Conservation (phyloP, 2,329 filamentous ascomycete species). For the Fusarium vanettenii region DNA sequence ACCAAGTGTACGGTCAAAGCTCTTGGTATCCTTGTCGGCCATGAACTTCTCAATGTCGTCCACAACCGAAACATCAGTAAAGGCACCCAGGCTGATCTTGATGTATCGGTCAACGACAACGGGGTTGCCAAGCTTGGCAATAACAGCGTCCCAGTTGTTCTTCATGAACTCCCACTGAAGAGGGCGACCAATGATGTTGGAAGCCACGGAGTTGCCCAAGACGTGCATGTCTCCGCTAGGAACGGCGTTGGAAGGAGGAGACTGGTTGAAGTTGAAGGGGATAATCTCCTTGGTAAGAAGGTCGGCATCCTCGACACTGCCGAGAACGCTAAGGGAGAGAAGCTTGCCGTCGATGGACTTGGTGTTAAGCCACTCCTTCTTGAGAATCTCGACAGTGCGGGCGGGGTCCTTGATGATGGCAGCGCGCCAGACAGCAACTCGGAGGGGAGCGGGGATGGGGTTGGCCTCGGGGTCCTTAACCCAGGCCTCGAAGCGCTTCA, state of each 20-base stretch:
- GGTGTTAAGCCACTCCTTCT: conserved; percentile 85
- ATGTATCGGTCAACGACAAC: conserved; percentile 92
- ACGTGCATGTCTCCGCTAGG: conserved; percentile 89
- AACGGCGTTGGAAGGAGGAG: conserved; percentile 71
- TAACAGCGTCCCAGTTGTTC: conserved; percentile 81
- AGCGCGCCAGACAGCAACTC: conserved; percentile 82
- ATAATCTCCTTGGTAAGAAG: conserved; percentile 75
- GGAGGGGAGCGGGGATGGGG: conserved; percentile 84
- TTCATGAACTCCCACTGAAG: conserved; percentile 89
- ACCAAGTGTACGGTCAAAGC: conserved; percentile 86
- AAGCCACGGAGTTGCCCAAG: conserved; percentile 77
- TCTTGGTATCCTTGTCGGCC: conserved; percentile 83
- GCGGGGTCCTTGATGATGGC: conserved; percentile 78
- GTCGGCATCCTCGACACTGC: conserved; percentile 75
- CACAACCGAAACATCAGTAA: conserved; percentile 75
- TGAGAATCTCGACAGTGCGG: conserved; percentile 77
- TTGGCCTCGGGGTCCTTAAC: conserved; percentile 73
- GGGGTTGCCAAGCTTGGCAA: conserved; percentile 81
- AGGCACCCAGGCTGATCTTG: conserved; percentile 80
- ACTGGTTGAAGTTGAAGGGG: conserved; percentile 81
- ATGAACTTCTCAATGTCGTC: conserved; percentile 89
- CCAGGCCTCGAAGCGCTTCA: conserved; percentile 85
- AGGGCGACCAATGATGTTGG: conserved; percentile 78
- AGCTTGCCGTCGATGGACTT: conserved; percentile 93
- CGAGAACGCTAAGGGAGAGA: conserved; percentile 81